These are phyloP conservation scores for Hygrocybe punicea DNA, from an alignment of 768 basidiomycete genomes.

Conservation along the genomic window DNA sequence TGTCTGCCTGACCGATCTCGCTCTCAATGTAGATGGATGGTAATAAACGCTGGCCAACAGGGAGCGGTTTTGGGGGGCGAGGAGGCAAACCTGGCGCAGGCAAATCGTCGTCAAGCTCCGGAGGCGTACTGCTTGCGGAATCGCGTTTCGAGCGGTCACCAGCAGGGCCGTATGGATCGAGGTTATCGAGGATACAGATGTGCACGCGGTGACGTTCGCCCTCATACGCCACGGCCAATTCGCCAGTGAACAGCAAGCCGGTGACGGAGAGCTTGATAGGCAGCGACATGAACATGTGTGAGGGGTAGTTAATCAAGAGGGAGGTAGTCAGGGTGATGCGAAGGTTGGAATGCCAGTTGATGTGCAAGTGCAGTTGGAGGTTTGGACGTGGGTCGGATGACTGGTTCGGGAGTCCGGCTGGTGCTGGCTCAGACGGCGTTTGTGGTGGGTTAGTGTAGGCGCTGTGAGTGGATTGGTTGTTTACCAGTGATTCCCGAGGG, in stretches of 20 bases:
- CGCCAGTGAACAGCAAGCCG: slow-evolving; percentile 80
- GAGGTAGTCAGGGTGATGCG: slow-evolving; percentile 88
- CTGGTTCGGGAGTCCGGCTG: slow-evolving; percentile 28
- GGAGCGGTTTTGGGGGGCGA: slow-evolving; percentile 61
- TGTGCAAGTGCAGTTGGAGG: slow-evolving; percentile 82
- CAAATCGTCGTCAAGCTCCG: slow-evolving; percentile 62
- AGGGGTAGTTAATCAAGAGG: slow-evolving; percentile 94
- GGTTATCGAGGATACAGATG: slow-evolving; percentile 82
- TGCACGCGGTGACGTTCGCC: slow-evolving; percentile 79
- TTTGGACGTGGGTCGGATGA: slow-evolving; percentile 49
- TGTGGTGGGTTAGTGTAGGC: slow-evolving; percentile 16
- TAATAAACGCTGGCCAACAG: slow-evolving; percentile 78
- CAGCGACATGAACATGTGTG: slow-evolving; percentile 92
- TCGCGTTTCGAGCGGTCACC: slow-evolving; percentile 49
- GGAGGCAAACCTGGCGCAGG: slow-evolving; percentile 32
- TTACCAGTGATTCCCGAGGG: not conserved
- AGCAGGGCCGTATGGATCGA: slow-evolving; percentile 80
- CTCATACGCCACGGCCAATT: slow-evolving; percentile 89
- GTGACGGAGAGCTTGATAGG: slow-evolving; percentile 93
- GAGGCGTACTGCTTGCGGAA: slow-evolving; percentile 48
- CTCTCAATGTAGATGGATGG: slow-evolving; percentile 90
- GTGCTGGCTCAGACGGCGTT: not conserved
- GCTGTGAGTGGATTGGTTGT: not conserved
- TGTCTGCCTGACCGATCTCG: slow-evolving; percentile 94
- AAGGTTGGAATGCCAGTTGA: slow-evolving; percentile 85